Evolutionary conservation across 192 early-diverging fungal species (phyloP).

Genomic region (Coemansia sp.): DNA sequence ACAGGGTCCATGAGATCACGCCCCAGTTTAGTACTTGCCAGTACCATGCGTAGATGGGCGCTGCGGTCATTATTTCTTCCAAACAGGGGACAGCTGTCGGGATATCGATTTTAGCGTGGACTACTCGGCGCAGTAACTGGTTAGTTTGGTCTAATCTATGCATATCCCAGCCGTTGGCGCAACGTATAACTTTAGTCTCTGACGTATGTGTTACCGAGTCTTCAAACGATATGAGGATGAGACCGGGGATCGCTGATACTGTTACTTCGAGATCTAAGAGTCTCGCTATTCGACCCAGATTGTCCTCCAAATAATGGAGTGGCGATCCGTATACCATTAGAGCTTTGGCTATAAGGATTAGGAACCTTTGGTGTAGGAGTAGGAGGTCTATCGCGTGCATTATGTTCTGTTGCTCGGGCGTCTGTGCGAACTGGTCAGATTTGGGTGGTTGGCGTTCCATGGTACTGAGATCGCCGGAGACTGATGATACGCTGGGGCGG

Average conservation of each 20-base stretch:
- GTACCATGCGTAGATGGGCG: constrained; percentile 61
- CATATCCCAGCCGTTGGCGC: constrained; percentile 67
- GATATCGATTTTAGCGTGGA: constrained; percentile 59
- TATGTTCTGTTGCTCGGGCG: constrained; percentile 33
- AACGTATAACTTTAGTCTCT: constrained; percentile 71
- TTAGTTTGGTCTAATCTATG: constrained; percentile 65
- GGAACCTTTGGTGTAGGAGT: constrained; percentile 66
- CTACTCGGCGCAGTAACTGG: constrained; percentile 64
- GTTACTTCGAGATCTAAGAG: constrained; percentile 64
- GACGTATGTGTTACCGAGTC: constrained; percentile 74
- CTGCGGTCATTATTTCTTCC: constrained; percentile 57
- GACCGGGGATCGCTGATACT: constrained; percentile 67
- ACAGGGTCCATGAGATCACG: constrained; percentile 59
- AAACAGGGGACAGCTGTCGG: constrained; percentile 61
- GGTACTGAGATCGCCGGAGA: constrained; percentile 43
- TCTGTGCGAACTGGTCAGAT: neutral
- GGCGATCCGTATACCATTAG: constrained; percentile 72
- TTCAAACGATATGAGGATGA: constrained; percentile 69
- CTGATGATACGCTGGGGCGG: constrained; percentile 31
- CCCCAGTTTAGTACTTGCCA: constrained; percentile 63
- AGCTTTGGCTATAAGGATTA: constrained; percentile 64
- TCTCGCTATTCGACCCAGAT: constrained; percentile 59
- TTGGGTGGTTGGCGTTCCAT: neutral
- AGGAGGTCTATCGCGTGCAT: constrained; percentile 62
- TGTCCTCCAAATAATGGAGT: constrained; percentile 66